Evolutionary conservation across 2,329 filamentous ascomycete species (phyloP).

Genomic region (Colletotrichum liriopes): DNA sequence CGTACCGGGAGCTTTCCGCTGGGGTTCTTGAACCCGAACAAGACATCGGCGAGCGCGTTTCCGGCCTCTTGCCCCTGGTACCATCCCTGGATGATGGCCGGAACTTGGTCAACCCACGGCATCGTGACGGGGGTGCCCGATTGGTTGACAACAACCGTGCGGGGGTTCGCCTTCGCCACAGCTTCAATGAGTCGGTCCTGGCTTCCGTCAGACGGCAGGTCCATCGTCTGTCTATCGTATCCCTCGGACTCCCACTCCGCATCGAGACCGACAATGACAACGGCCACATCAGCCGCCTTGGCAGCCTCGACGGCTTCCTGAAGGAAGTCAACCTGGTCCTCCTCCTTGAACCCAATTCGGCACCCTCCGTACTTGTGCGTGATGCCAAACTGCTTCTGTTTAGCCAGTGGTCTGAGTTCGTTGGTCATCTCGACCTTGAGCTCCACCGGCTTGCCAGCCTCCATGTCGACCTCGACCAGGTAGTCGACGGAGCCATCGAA

Average conservation of each 20-base stretch:
- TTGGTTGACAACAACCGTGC: constrained; percentile 79
- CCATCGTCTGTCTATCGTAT: constrained; percentile 81
- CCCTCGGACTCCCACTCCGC: constrained; percentile 84
- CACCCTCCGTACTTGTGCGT: constrained; percentile 80
- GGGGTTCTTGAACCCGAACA: constrained; percentile 76
- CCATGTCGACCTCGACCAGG: constrained; percentile 72
- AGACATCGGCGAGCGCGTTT: constrained; percentile 77
- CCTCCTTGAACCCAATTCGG: constrained; percentile 79
- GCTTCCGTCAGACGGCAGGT: constrained; percentile 73
- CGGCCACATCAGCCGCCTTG: constrained; percentile 74
- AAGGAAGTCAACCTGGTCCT: constrained; percentile 74
- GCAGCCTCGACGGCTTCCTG: constrained; percentile 76
- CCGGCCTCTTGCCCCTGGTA: constrained; percentile 81
- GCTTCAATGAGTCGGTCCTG: constrained; percentile 76
- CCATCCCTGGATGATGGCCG: constrained; percentile 82
- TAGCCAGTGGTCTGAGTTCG: constrained; percentile 73
- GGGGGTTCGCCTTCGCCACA: constrained; percentile 74
- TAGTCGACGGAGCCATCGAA: constrained; percentile 78
- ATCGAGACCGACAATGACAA: constrained; percentile 79
- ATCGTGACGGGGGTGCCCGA: constrained; percentile 79
- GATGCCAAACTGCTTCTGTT: constrained; percentile 70
- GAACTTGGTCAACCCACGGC: constrained; percentile 78
- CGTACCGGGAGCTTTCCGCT: constrained; percentile 77
- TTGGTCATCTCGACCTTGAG: constrained; percentile 77
- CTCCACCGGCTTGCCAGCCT: constrained; percentile 72